Conservation (phyloP, 1,284 basidiomycete species). For the Crucibulum parvulum region DNA sequence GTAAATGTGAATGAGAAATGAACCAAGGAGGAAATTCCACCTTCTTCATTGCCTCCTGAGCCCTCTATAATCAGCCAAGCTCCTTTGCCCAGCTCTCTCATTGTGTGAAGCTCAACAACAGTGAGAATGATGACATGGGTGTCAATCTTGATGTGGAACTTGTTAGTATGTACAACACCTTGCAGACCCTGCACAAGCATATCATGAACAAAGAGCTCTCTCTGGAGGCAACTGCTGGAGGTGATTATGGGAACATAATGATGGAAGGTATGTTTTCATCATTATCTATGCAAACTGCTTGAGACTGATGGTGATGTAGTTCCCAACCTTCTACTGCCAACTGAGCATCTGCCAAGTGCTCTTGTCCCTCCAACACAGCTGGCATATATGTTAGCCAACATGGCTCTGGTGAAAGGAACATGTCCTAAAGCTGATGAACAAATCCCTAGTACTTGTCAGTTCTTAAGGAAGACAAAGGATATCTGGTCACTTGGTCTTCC, state of each 20-base stretch:
- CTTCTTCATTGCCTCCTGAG: too few relatives aligned
- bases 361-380: constrained; percentile 43
- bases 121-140: constrained; percentile 23
- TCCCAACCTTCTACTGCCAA: constrained; percentile 58
- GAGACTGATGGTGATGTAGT: constrained; percentile 42
- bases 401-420: constrained; percentile 15
- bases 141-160: constrained; percentile 33
- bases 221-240: constrained; percentile 41
- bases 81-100: not conserved
- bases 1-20: too few relatives aligned
- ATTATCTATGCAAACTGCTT: not conserved
- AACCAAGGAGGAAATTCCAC: too few relatives aligned
- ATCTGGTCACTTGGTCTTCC: constrained; percentile 62
- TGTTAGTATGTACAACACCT: constrained; percentile 24
- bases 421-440: constrained; percentile 11
- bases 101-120: not conserved
- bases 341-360: constrained; percentile 38
- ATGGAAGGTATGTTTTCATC: constrained; percentile 30
- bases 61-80: not conserved
- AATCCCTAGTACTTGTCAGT: constrained; percentile 26
- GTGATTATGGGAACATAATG: constrained; percentile 24
- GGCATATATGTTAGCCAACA: constrained; percentile 30
- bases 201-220: constrained; percentile 63
- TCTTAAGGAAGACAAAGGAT: constrained; percentile 61
- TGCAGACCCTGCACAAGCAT: constrained; percentile 35